These are phyloP conservation scores for Debaryomyces coudertii DNA, from an alignment of 1,139 yeast genomes.

Conservation along the genomic window DNA sequence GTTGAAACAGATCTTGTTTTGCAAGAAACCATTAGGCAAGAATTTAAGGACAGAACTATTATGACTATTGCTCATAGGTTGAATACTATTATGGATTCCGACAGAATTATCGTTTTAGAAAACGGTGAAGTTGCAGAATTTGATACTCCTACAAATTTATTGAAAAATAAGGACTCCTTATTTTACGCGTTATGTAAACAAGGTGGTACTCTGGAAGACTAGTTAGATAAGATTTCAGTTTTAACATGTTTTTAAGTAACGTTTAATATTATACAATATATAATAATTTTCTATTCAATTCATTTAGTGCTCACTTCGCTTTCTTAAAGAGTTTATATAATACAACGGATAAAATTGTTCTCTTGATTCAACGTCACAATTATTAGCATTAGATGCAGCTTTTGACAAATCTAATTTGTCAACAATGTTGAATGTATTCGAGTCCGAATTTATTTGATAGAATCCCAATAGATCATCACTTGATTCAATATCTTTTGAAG, in stretches of 20 bases:
- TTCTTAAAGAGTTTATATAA: constrained; percentile 65
- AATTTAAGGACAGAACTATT: constrained; percentile 86
- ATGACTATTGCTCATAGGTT: constrained; percentile 94
- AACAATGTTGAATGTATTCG: constrained; percentile 17
- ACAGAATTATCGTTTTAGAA: constrained; percentile 82
- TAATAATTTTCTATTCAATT: not conserved
- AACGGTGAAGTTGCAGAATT: constrained; percentile 86
- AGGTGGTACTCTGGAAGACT: constrained; percentile 52
- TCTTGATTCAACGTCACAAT: constrained; percentile 40
- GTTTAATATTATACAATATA: constrained; percentile 3
- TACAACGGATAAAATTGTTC: constrained; percentile 65
- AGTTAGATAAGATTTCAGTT: constrained; percentile 8
- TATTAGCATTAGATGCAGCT: constrained; percentile 26
- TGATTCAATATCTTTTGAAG: constrained; percentile 50
- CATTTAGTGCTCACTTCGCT: constrained; percentile 72
- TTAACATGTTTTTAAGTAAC: not conserved
- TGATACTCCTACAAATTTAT: constrained; percentile 73
- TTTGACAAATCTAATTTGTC: constrained; percentile 11
- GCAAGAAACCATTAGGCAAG: constrained; percentile 84
- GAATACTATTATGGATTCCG: constrained; percentile 91
- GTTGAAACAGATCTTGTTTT: constrained; percentile 89
- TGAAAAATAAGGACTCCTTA: constrained; percentile 66
- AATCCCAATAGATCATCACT: constrained; percentile 35
- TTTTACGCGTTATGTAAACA: constrained; percentile 80
- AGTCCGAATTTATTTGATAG: constrained; percentile 17